A percentile compares a stretch with the other conserved stretches of the same genome.
Conservation (phyloP, 1,284 basidiomycete genomes). For the Malassezia pachydermatis region DNA sequence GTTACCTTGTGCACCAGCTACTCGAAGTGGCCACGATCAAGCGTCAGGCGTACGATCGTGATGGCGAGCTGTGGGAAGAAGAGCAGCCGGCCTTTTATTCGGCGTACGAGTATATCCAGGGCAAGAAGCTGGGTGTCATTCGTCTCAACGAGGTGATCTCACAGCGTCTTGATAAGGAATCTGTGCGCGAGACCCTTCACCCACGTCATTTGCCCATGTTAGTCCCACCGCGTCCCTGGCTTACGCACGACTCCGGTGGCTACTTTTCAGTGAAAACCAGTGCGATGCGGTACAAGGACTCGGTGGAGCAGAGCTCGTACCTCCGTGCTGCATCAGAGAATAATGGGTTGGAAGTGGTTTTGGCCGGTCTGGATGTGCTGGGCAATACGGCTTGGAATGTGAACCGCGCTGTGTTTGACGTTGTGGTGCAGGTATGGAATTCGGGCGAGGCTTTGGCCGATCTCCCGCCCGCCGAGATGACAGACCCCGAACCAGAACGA, state of each 20-base stretch:
- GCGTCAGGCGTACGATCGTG: constrained; percentile 50
- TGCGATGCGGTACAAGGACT: constrained; percentile 83
- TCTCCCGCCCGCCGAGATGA: constrained; percentile 47
- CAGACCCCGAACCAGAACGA: constrained; percentile 53
- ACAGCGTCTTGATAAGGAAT: constrained; percentile 68
- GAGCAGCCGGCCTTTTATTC: constrained; percentile 84
- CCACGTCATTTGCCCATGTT: constrained; percentile 94
- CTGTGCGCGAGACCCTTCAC: constrained; percentile 66
- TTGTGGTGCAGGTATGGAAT: constrained; percentile 74
- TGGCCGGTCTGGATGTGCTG: constrained; percentile 78
- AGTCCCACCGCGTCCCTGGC: constrained; percentile 79
- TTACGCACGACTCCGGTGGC: constrained; percentile 66
- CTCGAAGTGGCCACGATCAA: constrained; percentile 74
- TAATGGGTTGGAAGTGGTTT: constrained; percentile 73
- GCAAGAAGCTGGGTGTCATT: constrained; percentile 82
- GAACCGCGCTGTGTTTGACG: constrained; percentile 66
- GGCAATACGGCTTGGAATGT: constrained; percentile 84
- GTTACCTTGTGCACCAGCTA: constrained; percentile 69
- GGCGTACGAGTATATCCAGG: constrained; percentile 82
- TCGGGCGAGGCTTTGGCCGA: constrained; percentile 49
- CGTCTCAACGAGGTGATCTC: constrained; percentile 72
- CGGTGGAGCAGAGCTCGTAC: constrained; percentile 72
- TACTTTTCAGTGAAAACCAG: constrained; percentile 55
- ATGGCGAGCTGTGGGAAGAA: constrained; percentile 53
- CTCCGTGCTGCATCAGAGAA: constrained; percentile 64